Percentiles rank a stretch among this genome's conserved stretches.
Evolutionary conservation across 2,329 filamentous ascomycete genomes (phyloP).

Genomic region (Venturia pyrina): DNA sequence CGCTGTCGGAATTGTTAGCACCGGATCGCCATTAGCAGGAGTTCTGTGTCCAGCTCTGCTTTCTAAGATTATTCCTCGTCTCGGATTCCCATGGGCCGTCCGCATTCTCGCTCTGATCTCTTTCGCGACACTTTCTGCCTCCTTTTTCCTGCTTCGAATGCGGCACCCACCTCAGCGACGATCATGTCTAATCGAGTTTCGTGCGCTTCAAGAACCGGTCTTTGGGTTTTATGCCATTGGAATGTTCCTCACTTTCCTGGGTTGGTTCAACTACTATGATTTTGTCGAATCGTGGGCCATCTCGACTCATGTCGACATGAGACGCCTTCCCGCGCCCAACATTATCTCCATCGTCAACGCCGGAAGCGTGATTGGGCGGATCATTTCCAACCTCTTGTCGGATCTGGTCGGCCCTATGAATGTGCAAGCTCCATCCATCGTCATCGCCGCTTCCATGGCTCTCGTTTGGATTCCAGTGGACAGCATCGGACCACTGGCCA

Average conservation of each 20-base stretch:
- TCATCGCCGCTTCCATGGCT: slow-evolving; percentile 25
- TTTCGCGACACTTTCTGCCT: neutral
- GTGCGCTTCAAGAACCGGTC: slow-evolving; percentile 4
- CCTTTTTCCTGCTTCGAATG: neutral
- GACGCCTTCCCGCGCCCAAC: slow-evolving; percentile 19
- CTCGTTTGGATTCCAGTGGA: slow-evolving; percentile 29
- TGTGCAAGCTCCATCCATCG: slow-evolving; percentile 22
- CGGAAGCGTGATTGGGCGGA: slow-evolving; percentile 31
- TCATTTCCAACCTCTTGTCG: slow-evolving; percentile 27
- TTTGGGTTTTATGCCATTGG: slow-evolving; percentile 7
- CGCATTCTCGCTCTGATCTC: slow-evolving; percentile 1
- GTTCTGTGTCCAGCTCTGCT: slow-evolving; percentile 46
- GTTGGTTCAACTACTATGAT: slow-evolving; percentile 6
- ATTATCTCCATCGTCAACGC: slow-evolving; percentile 33
- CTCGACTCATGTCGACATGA: neutral
- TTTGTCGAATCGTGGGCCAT: neutral
- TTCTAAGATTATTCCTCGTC: slow-evolving; percentile 38
- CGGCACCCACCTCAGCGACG: neutral
- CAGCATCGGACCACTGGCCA: slow-evolving; percentile 25
- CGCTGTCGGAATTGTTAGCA: slow-evolving; percentile 15
- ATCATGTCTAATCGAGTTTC: neutral
- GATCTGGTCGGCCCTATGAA: slow-evolving; percentile 31
- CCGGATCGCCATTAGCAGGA: slow-evolving; percentile 34
- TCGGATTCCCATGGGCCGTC: slow-evolving; percentile 6
- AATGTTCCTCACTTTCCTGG: slow-evolving; percentile 5